Evolutionary conservation across 257 asterid genomes (phyloP).

Genomic region (Voacanga thouarsii): DNA sequence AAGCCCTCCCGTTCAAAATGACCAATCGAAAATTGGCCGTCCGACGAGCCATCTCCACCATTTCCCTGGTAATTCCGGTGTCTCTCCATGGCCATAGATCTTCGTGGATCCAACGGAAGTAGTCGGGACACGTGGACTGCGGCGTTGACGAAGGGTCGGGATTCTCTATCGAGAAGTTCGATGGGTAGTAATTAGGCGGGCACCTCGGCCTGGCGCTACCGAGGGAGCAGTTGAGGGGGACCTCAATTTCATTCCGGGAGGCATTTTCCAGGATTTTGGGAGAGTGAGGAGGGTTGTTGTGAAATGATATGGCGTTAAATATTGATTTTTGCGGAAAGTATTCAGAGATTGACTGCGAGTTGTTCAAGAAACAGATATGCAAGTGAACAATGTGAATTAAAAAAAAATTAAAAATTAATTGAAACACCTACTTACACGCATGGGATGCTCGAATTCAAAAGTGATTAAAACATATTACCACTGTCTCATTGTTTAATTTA

Average conservation of each 20-base stretch:
- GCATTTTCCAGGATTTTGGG: slow-evolving; percentile 13
- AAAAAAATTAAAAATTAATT: too few species aligned
- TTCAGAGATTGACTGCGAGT: slow-evolving; percentile 37
- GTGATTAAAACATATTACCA: too few species aligned
- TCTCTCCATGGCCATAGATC: slow-evolving; percentile 47
- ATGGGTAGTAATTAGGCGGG: slow-evolving; percentile 41
- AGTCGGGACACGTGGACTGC: slow-evolving; percentile 31
- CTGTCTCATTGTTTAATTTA: too few species aligned
- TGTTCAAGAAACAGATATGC: background rate
- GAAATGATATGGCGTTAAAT: slow-evolving; percentile 18
- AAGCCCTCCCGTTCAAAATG: slow-evolving; percentile 35
- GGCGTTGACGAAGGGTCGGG: slow-evolving; percentile 8
- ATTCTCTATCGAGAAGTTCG: slow-evolving; percentile 12
- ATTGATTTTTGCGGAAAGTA: slow-evolving; percentile 34
- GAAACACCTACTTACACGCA: too few species aligned
- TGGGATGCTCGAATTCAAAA: too few species aligned
- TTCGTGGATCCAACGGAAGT: slow-evolving; percentile 41
- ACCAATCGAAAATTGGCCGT: slow-evolving; percentile 37
- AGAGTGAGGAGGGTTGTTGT: background rate
- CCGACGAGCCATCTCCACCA: slow-evolving; percentile 31
- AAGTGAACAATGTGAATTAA: too few species aligned
- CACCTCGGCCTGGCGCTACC: slow-evolving; percentile 20
- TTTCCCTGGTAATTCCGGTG: slow-evolving; percentile 36
- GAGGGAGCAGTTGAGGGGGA: slow-evolving; percentile 38
- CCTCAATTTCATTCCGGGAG: slow-evolving; percentile 12